Percentiles rank a stretch among this genome's conserved stretches.
Evolutionary conservation across 2,329 filamentous ascomycete species (phyloP).

Genomic region (Xylariomycetidae sp.): DNA sequence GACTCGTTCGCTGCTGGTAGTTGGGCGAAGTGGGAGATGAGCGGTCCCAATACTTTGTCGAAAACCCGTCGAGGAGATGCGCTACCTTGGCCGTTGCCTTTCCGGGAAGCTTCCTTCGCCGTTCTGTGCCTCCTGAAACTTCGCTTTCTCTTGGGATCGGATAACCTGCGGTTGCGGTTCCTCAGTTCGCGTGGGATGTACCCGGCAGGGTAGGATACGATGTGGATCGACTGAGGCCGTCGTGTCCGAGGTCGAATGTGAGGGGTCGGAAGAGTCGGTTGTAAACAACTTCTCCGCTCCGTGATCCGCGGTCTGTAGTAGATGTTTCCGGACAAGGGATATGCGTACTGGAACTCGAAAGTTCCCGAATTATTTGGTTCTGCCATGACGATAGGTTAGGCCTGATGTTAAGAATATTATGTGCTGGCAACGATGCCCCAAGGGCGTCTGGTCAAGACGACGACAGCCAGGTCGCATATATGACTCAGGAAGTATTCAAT

Average conservation of each 20-base stretch:
- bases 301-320: slow-evolving; percentile 22
- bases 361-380: slow-evolving; percentile 12
- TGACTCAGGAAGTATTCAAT: too few relatives aligned
- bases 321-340: slow-evolving; percentile 19
- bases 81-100: slow-evolving; percentile 20
- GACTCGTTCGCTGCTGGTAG: slow-evolving; percentile 13
- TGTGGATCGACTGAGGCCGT: slow-evolving; percentile 48
- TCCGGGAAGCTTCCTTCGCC: slow-evolving; percentile 12
- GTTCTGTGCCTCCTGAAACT: slow-evolving; percentile 13
- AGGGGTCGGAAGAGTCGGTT: slow-evolving; percentile 27
- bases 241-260: slow-evolving; percentile 44
- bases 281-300: slow-evolving; percentile 17
- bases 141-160: slow-evolving; percentile 21
- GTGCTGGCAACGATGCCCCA: slow-evolving; percentile 1
- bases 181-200: slow-evolving; percentile 40
- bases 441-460: too few relatives aligned
- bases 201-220: slow-evolving; percentile 38
- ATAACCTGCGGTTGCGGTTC: slow-evolving; percentile 27
- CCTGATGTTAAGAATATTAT: too few relatives aligned
- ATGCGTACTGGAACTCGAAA: slow-evolving; percentile 12
- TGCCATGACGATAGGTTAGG: slow-evolving; percentile 26
- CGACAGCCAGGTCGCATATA: slow-evolving; percentile 7
- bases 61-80: slow-evolving; percentile 27
- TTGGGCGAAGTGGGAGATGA: slow-evolving; percentile 22
- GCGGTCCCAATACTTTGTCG: slow-evolving; percentile 26